A percentile compares a stretch with the other conserved stretches of the same genome.
phyloP scores from a whole-genome alignment of 352 stramenopile species.

The Phytophthora sansomeana region DNA sequence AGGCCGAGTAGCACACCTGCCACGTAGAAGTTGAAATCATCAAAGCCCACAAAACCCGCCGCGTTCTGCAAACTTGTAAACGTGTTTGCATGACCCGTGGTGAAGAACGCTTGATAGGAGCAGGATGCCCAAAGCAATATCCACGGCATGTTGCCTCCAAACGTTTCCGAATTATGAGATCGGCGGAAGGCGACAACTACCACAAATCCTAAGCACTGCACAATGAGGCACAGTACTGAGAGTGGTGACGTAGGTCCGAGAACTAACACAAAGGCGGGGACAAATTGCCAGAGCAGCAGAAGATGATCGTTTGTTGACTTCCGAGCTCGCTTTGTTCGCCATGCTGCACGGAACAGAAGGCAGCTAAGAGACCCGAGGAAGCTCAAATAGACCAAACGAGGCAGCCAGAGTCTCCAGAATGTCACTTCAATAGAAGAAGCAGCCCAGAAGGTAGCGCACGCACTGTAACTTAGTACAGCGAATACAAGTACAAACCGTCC shows the following conservation, averaged over 20 bases:
- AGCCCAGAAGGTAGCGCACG: conserved; percentile 61
- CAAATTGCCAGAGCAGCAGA: conserved; percentile 54
- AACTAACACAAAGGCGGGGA: conserved; percentile 65
- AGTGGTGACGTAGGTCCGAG: conserved; percentile 73
- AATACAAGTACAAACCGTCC: conserved; percentile 29
- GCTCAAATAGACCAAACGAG: conserved; percentile 58
- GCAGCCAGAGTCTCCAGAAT: conserved; percentile 65
- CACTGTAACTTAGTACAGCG: conserved; percentile 33
- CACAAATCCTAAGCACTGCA: conserved; percentile 60
- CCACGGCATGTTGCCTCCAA: conserved; percentile 42
- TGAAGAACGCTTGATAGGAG: conserved; percentile 84
- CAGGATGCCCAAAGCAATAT: conserved; percentile 65
- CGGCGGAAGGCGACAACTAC: conserved; percentile 34
- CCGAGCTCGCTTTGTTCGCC: background rate
- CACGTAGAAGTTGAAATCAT: conserved; percentile 84
- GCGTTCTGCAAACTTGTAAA: conserved; percentile 93
- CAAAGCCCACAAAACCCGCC: conserved; percentile 88
- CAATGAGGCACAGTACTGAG: conserved; percentile 50
- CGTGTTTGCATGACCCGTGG: conserved; percentile 89
- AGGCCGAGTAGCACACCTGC: conserved; percentile 80
- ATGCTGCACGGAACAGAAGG: conserved; percentile 18
- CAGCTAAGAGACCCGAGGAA: conserved; percentile 35
- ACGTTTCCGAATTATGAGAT: conserved; percentile 3
- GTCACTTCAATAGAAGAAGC: conserved; percentile 42
- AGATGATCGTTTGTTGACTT: conserved; percentile 18